Evolutionary conservation across 495 filamentous ascomycete species (phyloP), one percentile per base, ranked within the genome.

Genomic region (Hyaloscypha hepaticicola): DNA sequence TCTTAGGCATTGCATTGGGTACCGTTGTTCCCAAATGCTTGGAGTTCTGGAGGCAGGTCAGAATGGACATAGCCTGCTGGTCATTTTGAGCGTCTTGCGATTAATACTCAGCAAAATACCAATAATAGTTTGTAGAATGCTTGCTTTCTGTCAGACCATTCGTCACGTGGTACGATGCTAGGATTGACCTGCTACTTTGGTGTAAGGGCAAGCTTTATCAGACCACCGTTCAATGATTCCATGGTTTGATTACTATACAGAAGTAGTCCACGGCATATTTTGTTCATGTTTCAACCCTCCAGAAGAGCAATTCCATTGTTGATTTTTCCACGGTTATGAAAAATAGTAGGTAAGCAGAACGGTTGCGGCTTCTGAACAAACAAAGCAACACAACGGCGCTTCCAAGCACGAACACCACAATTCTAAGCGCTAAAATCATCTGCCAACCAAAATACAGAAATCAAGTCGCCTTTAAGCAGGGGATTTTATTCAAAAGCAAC

Each of bases 61-160:
- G 64, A 65, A 60, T 59, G 62, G 56, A 45, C 58, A 60, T 55
- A 7, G 51, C 51, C 45, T 60, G 57, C 57, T 27, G 26, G 41
- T 12, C 19, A 33, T 57, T 11, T 7, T 16, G 9, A 21, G 14
- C 33, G 45, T 25, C 5, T 41, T 41, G 14, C 56, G 29, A 6
- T 24, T 14, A 33, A 3, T 45, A 45, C 55, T 58, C 33, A 45
- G 38, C 38, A 45, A 45, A 45, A 45, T 45, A 45, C 38, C 38
- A 19, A 16, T 45, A 45, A 16, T 45, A 45, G 19, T 45, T 19
- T 45, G 38, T 45, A 11, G 4, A 45, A 45, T 4, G 0, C 19
- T 16, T 16, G 16, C 14, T 33, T 33, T 1, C 31, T 33, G 38
- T 45, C 38, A 4, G 38, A 14, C 12, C 38, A 45, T 19, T 45